Conservation (phyloP, 495 filamentous ascomycete genomes). For the Aspergillus saccharolyticus region DNA sequence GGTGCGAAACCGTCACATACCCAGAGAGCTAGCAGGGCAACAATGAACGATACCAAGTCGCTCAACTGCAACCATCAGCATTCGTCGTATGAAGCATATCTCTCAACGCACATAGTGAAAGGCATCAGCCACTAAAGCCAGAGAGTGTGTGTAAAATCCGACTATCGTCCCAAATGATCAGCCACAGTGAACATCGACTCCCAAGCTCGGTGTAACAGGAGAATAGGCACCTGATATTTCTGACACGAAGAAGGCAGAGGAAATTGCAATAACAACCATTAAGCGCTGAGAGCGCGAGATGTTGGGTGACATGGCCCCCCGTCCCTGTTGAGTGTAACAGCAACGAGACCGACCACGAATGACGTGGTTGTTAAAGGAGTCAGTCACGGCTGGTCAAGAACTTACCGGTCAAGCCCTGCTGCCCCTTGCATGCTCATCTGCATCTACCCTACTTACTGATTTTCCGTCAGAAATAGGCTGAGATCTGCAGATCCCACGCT, state of each 20-base stretch:
- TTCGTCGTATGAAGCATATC: not conserved
- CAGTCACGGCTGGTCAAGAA: not conserved
- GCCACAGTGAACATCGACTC: not conserved
- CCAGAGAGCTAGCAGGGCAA: slow-evolving; percentile 80
- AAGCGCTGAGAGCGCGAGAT: slow-evolving; percentile 39
- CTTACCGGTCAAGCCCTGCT: not conserved
- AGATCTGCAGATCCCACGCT: slow-evolving; percentile 8
- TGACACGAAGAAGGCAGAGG: slow-evolving; percentile 46
- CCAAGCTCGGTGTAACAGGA: not conserved
- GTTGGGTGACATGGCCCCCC: slow-evolving; percentile 20
- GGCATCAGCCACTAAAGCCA: slow-evolving; percentile 85
- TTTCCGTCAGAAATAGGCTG: slow-evolving; percentile 8
- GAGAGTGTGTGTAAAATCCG: slow-evolving; percentile 75
- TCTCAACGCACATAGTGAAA: slow-evolving; percentile 75
- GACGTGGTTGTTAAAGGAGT: not conserved
- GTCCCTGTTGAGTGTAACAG: not conserved
- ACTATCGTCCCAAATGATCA: slow-evolving; percentile 28
- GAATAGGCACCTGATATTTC: slow-evolving; percentile 42
- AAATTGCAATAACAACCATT: slow-evolving; percentile 43
- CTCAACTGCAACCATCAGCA: slow-evolving; percentile 55
- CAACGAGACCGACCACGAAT: not conserved
- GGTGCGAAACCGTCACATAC: slow-evolving; percentile 33
- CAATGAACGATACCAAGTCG: slow-evolving; percentile 80
- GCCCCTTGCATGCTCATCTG: not conserved
- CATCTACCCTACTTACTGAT: not conserved